Evolutionary conservation across 2,329 filamentous ascomycete genomes (phyloP).

Genomic region (Arthroderma uncinatum): DNA sequence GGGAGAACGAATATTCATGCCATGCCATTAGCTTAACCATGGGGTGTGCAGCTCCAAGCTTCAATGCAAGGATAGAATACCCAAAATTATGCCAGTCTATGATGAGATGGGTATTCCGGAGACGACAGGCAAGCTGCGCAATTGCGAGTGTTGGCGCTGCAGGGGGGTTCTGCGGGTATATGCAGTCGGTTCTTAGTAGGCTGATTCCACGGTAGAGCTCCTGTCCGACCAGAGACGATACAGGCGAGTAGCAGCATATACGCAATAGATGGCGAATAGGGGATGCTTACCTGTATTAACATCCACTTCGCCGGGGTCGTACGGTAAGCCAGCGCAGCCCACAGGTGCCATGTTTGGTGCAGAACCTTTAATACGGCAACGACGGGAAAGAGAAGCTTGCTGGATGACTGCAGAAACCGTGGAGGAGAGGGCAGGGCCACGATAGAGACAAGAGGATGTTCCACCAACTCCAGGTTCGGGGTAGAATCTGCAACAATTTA

Average conservation of each 20-base stretch:
- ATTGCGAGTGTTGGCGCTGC: slow-evolving; percentile 83
- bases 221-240: neutral
- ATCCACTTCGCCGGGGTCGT: slow-evolving; percentile 71
- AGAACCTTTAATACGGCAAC: slow-evolving; percentile 74
- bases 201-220: neutral
- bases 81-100: slow-evolving; percentile 99
- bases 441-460: slow-evolving; percentile 58
- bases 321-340: slow-evolving; percentile 59
- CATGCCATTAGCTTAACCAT: slow-evolving; percentile 65
- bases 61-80: slow-evolving; percentile 74
- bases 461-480: slow-evolving; percentile 63
- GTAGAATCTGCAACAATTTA: slow-evolving; percentile 52
- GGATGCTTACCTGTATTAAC: slow-evolving; percentile 55
- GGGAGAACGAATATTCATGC: slow-evolving; percentile 66
- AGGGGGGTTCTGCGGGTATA: slow-evolving; percentile 63
- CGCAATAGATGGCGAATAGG: neutral
- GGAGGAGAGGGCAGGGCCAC: slow-evolving; percentile 60
- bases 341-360: slow-evolving; percentile 65
- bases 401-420: slow-evolving; percentile 52
- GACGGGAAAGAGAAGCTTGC: slow-evolving; percentile 63
- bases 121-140: slow-evolving; percentile 57
- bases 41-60: slow-evolving; percentile 52
- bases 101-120: slow-evolving; percentile 70
- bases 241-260: neutral
- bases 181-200: neutral